Evolutionary conservation across 371 early-diverging fungal species (phyloP), one percentile per base, ranked within the genome.

Genomic region (Coemansia sp.): DNA sequence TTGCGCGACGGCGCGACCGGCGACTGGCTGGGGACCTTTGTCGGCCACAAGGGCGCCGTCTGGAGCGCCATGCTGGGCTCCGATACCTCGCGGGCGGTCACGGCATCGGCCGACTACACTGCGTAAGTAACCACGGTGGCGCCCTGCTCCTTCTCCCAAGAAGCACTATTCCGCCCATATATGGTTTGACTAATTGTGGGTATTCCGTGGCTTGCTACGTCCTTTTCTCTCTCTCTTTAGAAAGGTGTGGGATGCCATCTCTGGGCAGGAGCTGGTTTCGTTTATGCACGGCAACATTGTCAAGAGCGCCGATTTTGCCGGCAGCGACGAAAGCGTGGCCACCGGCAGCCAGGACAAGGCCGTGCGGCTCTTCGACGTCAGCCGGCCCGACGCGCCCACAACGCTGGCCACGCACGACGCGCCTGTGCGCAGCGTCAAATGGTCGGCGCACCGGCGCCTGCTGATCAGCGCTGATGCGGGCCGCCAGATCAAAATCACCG

Each of bases 41-140:
- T 85, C 63, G 93, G 92, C 14, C 94, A 93, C 74, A 92, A 93
- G 78, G 93, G 92, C 40, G 93, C 92, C 4, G 93, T 93, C 0
- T 92, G 94, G 94, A 87, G 87, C 65, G 90, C 94, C n/a, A 84
- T 87, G 52, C 80, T 93, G 49, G 86, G 85, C 11, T 79, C 81
- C 20, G 88, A 89, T 67, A 87, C 93, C 6, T 78, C 83, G 36
- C 82, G 83, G 50, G 92, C 92, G 38, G 91, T 93, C 7, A 93
- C 94, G 0, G 93, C 89, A 20, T 91, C 92, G 1, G 93, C 92
- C n/a, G 94, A 93, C 77, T 92, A 91, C 74, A 88, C 88, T 45
- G 90, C 88, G 81, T 85, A 83, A 66, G 82, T 67, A 41, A 14
- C 7, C 26, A 26, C 16, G 10, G 48, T 45, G 40, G 55, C 55